These are phyloP conservation scores for Fusarium albosuccineum DNA, from an alignment of 2,329 filamentous ascomycete genomes.

Conservation along the genomic window DNA sequence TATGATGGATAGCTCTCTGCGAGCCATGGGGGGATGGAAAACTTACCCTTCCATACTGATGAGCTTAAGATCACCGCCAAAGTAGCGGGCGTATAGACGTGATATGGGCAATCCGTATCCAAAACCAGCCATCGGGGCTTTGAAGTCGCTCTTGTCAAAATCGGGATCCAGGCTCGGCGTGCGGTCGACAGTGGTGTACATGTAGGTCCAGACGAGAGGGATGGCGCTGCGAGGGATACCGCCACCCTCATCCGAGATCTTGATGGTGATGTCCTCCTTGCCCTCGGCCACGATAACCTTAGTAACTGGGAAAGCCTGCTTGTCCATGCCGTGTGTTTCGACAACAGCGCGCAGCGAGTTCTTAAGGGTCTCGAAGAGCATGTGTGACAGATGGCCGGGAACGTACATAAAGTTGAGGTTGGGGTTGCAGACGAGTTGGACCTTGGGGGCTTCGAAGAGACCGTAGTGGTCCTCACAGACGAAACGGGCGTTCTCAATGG, in stretches of 20 bases:
- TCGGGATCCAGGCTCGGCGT: constrained; percentile 96
- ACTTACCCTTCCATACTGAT: constrained; percentile 99
- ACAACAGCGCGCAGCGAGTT: constrained; percentile 98
- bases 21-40: constrained; percentile 13
- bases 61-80: constrained; percentile 95
- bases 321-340: constrained; percentile 93
- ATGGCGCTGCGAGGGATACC: constrained; percentile 94
- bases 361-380: constrained; percentile 99
- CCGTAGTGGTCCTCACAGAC: constrained; percentile 99
- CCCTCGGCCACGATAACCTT: constrained; percentile 98
- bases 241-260: constrained; percentile 95
- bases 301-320: constrained; percentile 94
- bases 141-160: constrained; percentile 99
- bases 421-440: constrained; percentile 95
- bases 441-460: constrained; percentile 94
- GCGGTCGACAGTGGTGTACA: constrained; percentile 98
- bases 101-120: constrained; percentile 98
- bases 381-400: constrained; percentile 97
- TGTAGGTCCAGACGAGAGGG: constrained; percentile 99
- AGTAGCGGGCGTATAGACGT: constrained; percentile 93
- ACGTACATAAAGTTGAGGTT: constrained; percentile 99
- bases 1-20: constrained; percentile 3
- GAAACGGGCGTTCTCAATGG: constrained; percentile 98
- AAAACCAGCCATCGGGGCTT: constrained; percentile 98
- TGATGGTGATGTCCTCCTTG: constrained; percentile 99